phyloP scores from a whole-genome alignment of 2,329 filamentous ascomycete species.

The Fusarium keratoplasticum region DNA sequence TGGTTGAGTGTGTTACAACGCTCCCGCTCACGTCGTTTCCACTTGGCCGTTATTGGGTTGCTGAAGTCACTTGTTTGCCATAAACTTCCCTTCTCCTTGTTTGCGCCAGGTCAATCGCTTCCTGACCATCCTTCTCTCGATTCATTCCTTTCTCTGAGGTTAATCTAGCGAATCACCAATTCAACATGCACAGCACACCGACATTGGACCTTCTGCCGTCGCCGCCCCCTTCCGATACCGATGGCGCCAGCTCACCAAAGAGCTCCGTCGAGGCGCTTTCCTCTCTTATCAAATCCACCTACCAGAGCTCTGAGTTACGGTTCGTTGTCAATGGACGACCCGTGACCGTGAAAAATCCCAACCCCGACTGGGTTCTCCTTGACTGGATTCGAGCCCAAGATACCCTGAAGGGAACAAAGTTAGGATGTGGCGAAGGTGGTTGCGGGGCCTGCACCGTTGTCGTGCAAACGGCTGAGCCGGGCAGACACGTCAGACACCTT shows the following conservation, averaged over 20 bases:
- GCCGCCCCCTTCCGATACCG: not conserved
- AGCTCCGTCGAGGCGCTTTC: not conserved
- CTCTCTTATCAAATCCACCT: conserved; percentile 37
- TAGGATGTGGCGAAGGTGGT: conserved; percentile 82
- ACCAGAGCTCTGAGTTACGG: conserved; percentile 47
- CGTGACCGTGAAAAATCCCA: conserved; percentile 39
- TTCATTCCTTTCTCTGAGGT: not conserved
- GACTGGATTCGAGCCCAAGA: conserved; percentile 42
- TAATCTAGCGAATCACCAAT: not conserved
- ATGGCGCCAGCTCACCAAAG: not conserved
- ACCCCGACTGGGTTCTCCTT: conserved; percentile 47
- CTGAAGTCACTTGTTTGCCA: not conserved
- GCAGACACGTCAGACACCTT: conserved; percentile 87
- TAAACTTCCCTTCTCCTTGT: not conserved
- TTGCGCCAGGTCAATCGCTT: not conserved
- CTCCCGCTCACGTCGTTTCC: not conserved
- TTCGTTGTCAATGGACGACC: conserved; percentile 46
- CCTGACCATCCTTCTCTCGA: not conserved
- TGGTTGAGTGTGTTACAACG: not conserved
- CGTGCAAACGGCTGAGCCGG: conserved; percentile 86
- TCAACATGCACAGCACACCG: not conserved
- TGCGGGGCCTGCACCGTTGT: conserved; percentile 94
- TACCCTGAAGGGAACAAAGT: conserved; percentile 24
- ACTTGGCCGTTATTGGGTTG: not conserved
- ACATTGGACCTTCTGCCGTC: not conserved